Evolutionary conservation across 495 filamentous ascomycete species (phyloP), one percentile per base, ranked within the genome.

Genomic region (Delitschia confertaspora): DNA sequence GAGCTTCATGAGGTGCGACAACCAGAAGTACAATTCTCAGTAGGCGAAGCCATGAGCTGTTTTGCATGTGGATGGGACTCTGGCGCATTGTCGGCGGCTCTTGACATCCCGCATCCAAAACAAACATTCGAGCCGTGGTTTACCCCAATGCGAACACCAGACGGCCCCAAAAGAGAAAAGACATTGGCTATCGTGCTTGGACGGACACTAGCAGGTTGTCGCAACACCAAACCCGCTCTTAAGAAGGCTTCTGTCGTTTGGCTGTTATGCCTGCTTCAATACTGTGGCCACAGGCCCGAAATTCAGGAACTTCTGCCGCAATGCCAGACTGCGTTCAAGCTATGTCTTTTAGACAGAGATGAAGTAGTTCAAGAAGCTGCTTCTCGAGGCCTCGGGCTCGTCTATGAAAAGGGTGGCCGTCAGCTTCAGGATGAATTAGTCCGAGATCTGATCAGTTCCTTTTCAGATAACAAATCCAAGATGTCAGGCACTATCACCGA

Each of bases 321-420:
- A 49, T 91, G 82, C 59, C 91, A 98, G 62, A 74, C 68, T 37
- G 85, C 83, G 3, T 98, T 98, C 62, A 83, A 88, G 65, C 69
- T 78, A 11, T 76, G 94, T n/a, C 73, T 98, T 23, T 75, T 79
- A 9, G 87, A 93, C 57, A 72, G 88, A 14, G 91, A 98, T 47
- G 85, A 94, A 57, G 72, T 95, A 32, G 86, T 95, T 5, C 91
- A 95, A 60, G 91, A 98, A 60, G 87, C 88, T 2, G 91, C 93
- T 2, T 89, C 88, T 10, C 74, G 91, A 48, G 91, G 91, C 10
- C 73, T 98, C 20, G 78, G 83, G 10, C 69, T 95, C 34, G 85
- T 95, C 3, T 95, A 95, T 62, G 86, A 94, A 57, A 88, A 85
- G 53, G 91, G 91, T 0, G 83, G 91, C 50, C 71, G 78, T 39